Conservation (phyloP, 176 grass and related monocot genomes). For the Sorghum bicolor region Sorghum_bicolor_NCBIv3 NC_012872.2:3204001-3204500, state of each 20-base stretch:
- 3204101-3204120: not conserved
- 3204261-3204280: not conserved
- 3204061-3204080: conserved; percentile 14
- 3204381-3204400: too few species aligned
- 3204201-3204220: not conserved
- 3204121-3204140: not conserved
- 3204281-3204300: too few species aligned
- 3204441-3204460: too few species aligned
- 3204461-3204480: too few species aligned
- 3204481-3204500: too few species aligned
- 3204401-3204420: too few species aligned
- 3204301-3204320: too few species aligned
- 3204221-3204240: not conserved
- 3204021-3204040: too few species aligned
- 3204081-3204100: conserved; percentile 40
- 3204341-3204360: too few species aligned
- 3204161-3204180: conserved; percentile 45
- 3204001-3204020: not conserved
- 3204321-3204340: too few species aligned
- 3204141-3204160: conserved; percentile 28
- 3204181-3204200: conserved; percentile 11
- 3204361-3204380: too few species aligned
- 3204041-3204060: not conserved
- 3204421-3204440: too few species aligned
- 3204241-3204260: conserved; percentile 11